These are phyloP conservation scores for Solanum piurae DNA, from an alignment of 257 asterid genomes.

Conservation along the genomic window DNA sequence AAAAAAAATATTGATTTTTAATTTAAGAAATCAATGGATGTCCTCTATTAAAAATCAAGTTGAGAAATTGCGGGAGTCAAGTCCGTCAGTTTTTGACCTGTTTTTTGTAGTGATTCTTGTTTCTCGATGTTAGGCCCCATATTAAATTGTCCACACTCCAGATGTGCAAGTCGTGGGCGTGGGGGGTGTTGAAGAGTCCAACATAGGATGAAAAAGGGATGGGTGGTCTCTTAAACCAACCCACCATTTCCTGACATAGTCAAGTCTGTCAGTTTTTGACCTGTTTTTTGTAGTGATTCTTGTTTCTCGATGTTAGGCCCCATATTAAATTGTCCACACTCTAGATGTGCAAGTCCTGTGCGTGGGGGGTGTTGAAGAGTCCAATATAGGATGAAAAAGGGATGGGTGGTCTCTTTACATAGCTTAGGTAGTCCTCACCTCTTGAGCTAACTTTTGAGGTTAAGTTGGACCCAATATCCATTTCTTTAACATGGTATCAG, in stretches of 20 bases:
- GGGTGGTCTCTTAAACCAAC: too few species aligned
- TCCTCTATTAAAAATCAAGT: not conserved
- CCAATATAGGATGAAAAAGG: not conserved
- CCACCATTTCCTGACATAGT: not conserved
- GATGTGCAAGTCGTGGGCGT: not conserved
- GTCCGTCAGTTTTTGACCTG: not conserved
- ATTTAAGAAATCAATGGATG: not conserved
- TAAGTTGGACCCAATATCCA: not conserved
- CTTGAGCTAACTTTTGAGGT: not conserved
- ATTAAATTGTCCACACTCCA: not conserved
- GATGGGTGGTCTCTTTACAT: not conserved
- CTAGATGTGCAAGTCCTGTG: too few species aligned
- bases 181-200: not conserved
- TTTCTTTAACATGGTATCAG: not conserved
- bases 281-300: not conserved
- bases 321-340: too few species aligned
- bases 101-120: not conserved
- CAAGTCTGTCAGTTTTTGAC: not conserved
- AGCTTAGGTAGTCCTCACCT: not conserved
- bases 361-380: not conserved
- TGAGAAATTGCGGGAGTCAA: not conserved
- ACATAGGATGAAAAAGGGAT: too few species aligned
- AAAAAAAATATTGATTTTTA: too few species aligned
- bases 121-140: not conserved
- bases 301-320: not conserved